Evolutionary conservation across 2,329 filamentous ascomycete genomes (phyloP).

Genomic region (Colletotrichum sp.): DNA sequence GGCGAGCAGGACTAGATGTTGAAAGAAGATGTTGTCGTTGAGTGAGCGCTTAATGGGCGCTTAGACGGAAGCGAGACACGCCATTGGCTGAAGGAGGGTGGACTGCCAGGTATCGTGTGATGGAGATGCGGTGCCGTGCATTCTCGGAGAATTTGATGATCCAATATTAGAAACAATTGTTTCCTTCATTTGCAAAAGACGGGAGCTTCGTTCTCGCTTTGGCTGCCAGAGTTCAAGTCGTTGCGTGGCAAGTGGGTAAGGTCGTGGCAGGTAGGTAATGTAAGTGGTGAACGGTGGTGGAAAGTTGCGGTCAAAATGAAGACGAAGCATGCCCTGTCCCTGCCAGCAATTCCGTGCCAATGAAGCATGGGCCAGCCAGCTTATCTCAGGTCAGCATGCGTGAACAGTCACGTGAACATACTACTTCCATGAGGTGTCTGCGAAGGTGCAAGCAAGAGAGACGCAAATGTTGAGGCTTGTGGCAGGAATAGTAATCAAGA

Average conservation of each 20-base stretch:
- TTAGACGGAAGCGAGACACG: constrained; percentile 11
- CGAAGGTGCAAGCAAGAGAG: not conserved
- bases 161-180: constrained; percentile 11
- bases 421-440: not conserved
- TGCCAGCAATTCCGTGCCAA: not conserved
- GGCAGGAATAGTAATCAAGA: not conserved
- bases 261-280: not conserved
- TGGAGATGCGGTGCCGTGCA: constrained; percentile 11
- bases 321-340: not conserved
- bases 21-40: not conserved
- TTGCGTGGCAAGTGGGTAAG: not conserved
- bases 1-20: not conserved
- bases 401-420: not conserved
- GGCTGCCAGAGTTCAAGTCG: not conserved
- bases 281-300: not conserved
- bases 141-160: not conserved
- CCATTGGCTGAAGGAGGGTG: constrained; percentile 6
- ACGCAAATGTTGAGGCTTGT: not conserved
- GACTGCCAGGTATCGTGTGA: constrained; percentile 8
- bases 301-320: not conserved
- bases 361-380: not conserved
- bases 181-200: not conserved
- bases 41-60: constrained; percentile 22
- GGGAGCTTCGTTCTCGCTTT: not conserved
- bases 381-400: not conserved